A percentile compares a stretch with the other conserved stretches of the same genome.
These are phyloP conservation scores for Litchi chinensis DNA, from an alignment of 345 rosid species.

Conservation along the genomic window DNA sequence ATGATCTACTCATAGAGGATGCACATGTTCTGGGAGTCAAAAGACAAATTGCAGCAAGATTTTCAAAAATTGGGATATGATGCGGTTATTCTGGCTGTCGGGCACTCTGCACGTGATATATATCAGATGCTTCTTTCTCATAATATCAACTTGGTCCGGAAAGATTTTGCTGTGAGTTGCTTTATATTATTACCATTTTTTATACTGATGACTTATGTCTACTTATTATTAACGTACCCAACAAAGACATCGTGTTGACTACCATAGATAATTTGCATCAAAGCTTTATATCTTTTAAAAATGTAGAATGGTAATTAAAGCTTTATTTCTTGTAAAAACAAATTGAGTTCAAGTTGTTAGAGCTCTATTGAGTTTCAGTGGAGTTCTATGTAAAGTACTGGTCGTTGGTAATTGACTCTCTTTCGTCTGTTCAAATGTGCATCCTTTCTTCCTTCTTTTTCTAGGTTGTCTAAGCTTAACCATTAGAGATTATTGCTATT, in stretches of 20 bases:
- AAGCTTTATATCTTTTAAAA: neutral
- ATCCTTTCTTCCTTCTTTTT: neutral
- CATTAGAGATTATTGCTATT: conserved; percentile 8
- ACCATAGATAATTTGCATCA: neutral
- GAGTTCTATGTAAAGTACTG: neutral
- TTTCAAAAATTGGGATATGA: conserved; percentile 53
- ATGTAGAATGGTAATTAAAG: no score
- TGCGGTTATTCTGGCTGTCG: conserved; percentile 88
- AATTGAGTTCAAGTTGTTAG: neutral
- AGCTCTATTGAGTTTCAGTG: neutral
- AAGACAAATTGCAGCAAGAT: conserved; percentile 36
- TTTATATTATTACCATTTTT: neutral
- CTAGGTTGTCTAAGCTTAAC: conserved; percentile 2
- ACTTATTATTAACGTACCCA: neutral
- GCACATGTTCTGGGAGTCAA: conserved; percentile 67
- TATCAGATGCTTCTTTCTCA: conserved; percentile 93
- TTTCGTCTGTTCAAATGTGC: conserved; percentile 1
- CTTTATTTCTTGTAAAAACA: no score
- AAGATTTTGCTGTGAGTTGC: conserved; percentile 87
- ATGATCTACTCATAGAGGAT: conserved; percentile 72
- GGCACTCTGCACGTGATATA: conserved; percentile 95
- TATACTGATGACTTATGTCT: neutral
- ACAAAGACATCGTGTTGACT: neutral
- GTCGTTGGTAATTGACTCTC: neutral
- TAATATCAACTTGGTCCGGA: conserved; percentile 68